A percentile compares a stretch with the other conserved stretches of the same genome.
Conservation (phyloP, 306 rosid species). For the Fagus crenata region DNA sequence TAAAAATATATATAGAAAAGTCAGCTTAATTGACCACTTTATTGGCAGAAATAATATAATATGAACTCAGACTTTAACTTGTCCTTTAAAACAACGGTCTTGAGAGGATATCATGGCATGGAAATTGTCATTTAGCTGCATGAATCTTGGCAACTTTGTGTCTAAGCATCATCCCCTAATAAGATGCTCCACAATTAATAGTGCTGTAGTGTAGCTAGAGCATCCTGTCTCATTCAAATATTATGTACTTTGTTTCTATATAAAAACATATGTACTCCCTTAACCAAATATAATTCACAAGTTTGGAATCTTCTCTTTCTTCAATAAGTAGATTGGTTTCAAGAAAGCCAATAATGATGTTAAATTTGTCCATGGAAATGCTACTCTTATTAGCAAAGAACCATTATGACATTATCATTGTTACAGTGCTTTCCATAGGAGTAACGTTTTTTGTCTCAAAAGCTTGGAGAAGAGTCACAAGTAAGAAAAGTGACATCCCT, state of each 20-base stretch:
- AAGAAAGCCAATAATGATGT: conserved; percentile 44
- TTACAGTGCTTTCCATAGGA: conserved; percentile 39
- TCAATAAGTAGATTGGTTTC: conserved; percentile 19
- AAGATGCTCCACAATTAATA: conserved; percentile 36
- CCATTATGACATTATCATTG: conserved; percentile 30
- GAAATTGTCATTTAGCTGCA: conserved; percentile 31
- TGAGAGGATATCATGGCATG: too few species aligned
- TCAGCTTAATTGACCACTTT: not conserved
- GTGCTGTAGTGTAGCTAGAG: conserved; percentile 8
- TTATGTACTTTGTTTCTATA: conserved; percentile 4
- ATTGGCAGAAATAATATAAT: not conserved
- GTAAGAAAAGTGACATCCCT: conserved; percentile 40
- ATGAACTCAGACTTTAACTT: not conserved
- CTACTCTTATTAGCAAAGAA: conserved; percentile 35
- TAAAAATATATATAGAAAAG: not conserved
- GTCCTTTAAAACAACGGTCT: not conserved
- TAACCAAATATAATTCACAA: conserved; percentile 13
- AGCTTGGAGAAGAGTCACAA: conserved; percentile 42
- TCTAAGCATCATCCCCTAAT: not conserved
- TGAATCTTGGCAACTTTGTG: conserved; percentile 23
- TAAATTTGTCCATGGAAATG: conserved; percentile 38
- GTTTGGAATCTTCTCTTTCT: conserved; percentile 14
- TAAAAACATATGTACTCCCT: conserved; percentile 6
- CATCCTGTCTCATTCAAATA: conserved; percentile 9
- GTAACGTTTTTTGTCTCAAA: conserved; percentile 40